Evolutionary conservation across 352 stramenopile genomes (phyloP).

Genomic region (Phytophthora boehmeriae): DNA sequence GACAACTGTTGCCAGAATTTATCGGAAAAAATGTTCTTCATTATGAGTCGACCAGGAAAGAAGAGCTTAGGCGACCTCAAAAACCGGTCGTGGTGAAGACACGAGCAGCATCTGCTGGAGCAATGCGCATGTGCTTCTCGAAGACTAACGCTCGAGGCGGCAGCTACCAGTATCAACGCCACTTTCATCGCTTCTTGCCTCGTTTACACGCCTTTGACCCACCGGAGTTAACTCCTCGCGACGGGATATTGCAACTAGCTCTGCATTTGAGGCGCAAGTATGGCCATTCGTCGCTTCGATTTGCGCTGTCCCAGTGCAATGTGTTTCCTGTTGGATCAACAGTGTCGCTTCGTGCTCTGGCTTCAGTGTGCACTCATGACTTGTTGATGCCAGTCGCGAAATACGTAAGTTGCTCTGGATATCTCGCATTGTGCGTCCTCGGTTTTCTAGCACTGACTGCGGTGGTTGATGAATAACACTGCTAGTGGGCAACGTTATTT

Average conservation of each 20-base stretch:
- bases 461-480: conserved; percentile 1
- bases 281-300: conserved; percentile 55
- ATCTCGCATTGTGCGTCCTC: neutral
- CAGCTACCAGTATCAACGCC: conserved; percentile 35
- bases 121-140: conserved; percentile 40
- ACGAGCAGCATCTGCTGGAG: conserved; percentile 31
- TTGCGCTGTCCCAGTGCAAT: conserved; percentile 56
- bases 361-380: conserved; percentile 40
- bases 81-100: conserved; percentile 33
- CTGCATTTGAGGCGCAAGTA: conserved; percentile 43
- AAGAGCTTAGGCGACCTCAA: conserved; percentile 8
- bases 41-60: conserved; percentile 7
- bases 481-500: conserved; percentile 50
- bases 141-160: conserved; percentile 38
- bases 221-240: conserved; percentile 11
- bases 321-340: conserved; percentile 41
- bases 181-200: conserved; percentile 38
- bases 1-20: neutral
- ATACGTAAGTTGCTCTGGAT: conserved; percentile 41
- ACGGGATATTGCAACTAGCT: conserved; percentile 46
- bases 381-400: conserved; percentile 38
- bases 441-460: conserved; percentile 5
- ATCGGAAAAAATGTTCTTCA: neutral
- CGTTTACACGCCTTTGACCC: conserved; percentile 15
- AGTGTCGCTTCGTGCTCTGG: conserved; percentile 37